Evolutionary conservation across 108 stramenopile species (phyloP), one percentile per base, ranked within the genome.

Genomic region (Pseudonitzschia delicatissima): DNA sequence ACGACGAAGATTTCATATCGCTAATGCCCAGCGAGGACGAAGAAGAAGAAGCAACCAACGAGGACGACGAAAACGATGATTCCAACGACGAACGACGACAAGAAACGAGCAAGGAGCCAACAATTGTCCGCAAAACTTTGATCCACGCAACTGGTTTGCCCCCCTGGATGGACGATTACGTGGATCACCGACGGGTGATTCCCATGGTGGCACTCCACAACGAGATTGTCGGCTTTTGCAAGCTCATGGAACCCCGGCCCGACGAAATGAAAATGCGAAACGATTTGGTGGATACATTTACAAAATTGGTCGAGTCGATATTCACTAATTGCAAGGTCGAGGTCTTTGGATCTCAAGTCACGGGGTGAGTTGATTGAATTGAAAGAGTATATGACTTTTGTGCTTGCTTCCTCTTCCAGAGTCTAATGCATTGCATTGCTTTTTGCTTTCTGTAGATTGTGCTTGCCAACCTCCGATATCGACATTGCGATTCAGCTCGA

Each of bases 321-420:
- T 91, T 91, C 62, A 44, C 70, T 8, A 37, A 68, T 15, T 69
- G 70, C 20, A 48, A 74, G 33, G 91, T 97, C 12, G 31, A 86
- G 0, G 90, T 96, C 0, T 99, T 99, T 83, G 98, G 98, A 21
- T 92, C 90, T 42, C 91, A 95, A 66, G 83, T 84, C 2, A 97
- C 96, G 15, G 92, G 94, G 29, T 63, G 23, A 48, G 47, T 7
- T 48, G 9, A 17, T 21, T 48, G 47, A 21, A 48, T 23, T 23
- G 21, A n/a, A n/a, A n/a, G n/a, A n/a, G n/a, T n/a, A n/a, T n/a
- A n/a, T n/a, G n/a, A n/a, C n/a, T n/a, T n/a, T n/a, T n/a, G n/a
- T n/a, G n/a, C n/a, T n/a, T n/a, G n/a, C n/a, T n/a, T n/a, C n/a
- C n/a, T n/a, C n/a, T n/a, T n/a, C n/a, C n/a, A n/a, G n/a, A n/a